Evolutionary conservation across 441 rosid species (phyloP).

Genomic region (Aquilaria agallochum): DNA sequence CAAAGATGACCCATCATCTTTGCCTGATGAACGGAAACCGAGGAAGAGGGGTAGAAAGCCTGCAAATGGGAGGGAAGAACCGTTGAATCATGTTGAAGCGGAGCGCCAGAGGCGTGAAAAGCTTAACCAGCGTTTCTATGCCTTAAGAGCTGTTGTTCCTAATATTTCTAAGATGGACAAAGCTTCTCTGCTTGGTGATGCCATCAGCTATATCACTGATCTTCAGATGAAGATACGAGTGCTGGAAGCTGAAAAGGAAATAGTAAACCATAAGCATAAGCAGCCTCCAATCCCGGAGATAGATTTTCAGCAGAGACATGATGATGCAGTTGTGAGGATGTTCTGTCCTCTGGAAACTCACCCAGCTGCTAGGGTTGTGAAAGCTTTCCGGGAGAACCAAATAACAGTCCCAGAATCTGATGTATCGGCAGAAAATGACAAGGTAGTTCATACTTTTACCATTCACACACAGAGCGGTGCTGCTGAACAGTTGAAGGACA

Average conservation of each 20-base stretch:
- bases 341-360: constrained; percentile 73
- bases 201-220: constrained; percentile 57
- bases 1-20: constrained; percentile 37
- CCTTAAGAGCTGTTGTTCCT: constrained; percentile 65
- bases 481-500: constrained; percentile 82
- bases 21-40: constrained; percentile 60
- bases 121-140: constrained; percentile 73
- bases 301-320: constrained; percentile 66
- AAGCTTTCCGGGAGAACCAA: constrained; percentile 59
- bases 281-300: constrained; percentile 43
- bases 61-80: constrained; percentile 73
- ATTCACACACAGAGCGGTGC: constrained; percentile 54
- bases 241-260: constrained; percentile 73
- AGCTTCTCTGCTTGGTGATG: constrained; percentile 71
- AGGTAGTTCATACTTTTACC: constrained; percentile 74
- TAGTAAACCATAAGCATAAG: constrained; percentile 35
- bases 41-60: constrained; percentile 81
- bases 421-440: constrained; percentile 52
- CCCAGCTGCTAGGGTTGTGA: constrained; percentile 37
- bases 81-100: constrained; percentile 71
- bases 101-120: constrained; percentile 75
- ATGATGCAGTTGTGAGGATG: constrained; percentile 69
- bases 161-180: constrained; percentile 82
- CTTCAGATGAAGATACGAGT: constrained; percentile 58
- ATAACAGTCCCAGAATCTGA: constrained; percentile 48